A percentile compares a stretch with the other conserved stretches of the same genome.
These are phyloP conservation scores for Fraxinus anomala DNA, from an alignment of 257 asterid species.

Conservation along the genomic window DNA sequence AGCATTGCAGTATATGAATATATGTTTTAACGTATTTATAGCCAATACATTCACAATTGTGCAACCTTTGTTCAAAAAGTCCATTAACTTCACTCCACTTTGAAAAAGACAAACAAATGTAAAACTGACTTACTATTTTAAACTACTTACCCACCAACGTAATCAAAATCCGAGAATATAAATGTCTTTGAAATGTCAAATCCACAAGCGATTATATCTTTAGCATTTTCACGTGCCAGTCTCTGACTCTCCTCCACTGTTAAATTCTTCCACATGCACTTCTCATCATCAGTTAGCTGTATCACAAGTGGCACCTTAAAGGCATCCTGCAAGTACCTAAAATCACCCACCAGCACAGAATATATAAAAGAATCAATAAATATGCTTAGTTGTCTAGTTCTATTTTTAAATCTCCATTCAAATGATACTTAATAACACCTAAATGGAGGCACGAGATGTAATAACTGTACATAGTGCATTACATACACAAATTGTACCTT, in stretches of 20 bases:
- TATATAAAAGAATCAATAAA: neutral
- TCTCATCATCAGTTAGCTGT: conserved; percentile 96
- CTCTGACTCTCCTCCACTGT: conserved; percentile 89
- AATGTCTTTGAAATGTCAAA: conserved; percentile 88
- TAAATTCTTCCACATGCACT: conserved; percentile 94
- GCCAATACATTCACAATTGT: neutral
- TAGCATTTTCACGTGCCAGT: conserved; percentile 96
- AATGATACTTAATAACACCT: neutral
- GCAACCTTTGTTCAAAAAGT: neutral
- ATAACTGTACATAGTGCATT: neutral
- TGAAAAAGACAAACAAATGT: neutral
- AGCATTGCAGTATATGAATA: neutral
- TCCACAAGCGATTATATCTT: conserved; percentile 98
- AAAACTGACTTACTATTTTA: neutral
- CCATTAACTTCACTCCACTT: neutral
- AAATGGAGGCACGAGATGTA: neutral
- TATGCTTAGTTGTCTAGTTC: neutral
- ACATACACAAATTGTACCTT: neutral
- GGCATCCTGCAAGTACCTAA: conserved; percentile 90
- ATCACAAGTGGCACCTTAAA: conserved; percentile 95
- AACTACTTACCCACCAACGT: conserved; percentile 84
- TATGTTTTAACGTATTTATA: neutral
- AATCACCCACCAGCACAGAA: conserved; percentile 5
- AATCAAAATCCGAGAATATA: conserved; percentile 86
- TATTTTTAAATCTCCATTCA: neutral